Base-by-base conservation (phyloP, 768 basidiomycete genomes). In the Boletus rubroflammeus region DNA sequence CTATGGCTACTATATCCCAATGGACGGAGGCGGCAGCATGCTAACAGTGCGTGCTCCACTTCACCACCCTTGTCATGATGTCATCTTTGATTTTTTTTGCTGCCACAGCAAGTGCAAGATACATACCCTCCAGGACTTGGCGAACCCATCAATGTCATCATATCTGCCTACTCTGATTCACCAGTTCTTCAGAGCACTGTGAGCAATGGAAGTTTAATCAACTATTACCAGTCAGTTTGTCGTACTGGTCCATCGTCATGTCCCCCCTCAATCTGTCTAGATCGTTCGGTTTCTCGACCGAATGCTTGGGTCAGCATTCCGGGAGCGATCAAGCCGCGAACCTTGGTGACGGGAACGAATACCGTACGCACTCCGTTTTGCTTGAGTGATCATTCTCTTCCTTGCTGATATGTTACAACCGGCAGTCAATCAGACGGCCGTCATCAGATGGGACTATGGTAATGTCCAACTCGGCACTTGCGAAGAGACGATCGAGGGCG, bases 391-490 rank as follows among this genome's bases (percentile, higher is more conserved):
- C 23, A 38, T 39, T 21, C 32, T 49, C 9, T 42, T 6, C 42
- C 34, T 17, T 31, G 1, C 54, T 55, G 39, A 60, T 43, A 38
- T 43, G 28, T 32, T 35, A 23, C 39, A 28, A 31, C 14, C 32
- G 19, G n/a, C 65, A 92, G 90, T 77, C 55, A 90, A 93, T 67
- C 85, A 97, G 67, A 87, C 88, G 0, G 83, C 84, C 8, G 88
- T 86, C n/a, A 83, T 95, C 25, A 80, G 94, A 34, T 93, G 83
- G 81, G 81, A 93, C 65, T 98, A 90, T 67, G 84, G 83, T 8
- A 84, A 96, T 61, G 81, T 84, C 1, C 74, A 83, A 48, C 69
- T 94, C n/a, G 94, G 94, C 0, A 81, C 93, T 1, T 96, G 94
- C 71, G 73, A 80, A 60, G 93, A 97, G 71, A 89, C 90, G 2